A percentile compares a stretch with the other conserved stretches of the same genome.
Evolutionary conservation across 805 yeast genomes (phyloP).

Genomic region (Debaryomyces hansenii): DNA sequence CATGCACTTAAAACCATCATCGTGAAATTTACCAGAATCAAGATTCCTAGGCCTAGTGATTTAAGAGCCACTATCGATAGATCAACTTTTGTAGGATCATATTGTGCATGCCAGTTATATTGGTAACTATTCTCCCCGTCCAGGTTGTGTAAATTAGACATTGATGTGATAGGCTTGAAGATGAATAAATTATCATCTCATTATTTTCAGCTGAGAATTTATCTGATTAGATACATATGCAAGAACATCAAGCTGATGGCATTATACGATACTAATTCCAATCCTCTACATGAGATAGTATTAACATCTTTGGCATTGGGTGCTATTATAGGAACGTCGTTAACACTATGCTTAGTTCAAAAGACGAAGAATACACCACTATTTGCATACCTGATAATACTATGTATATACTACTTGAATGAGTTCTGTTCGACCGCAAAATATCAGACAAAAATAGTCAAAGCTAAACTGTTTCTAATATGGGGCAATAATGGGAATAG

Average conservation of each 20-base stretch:
- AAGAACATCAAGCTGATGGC: not conserved
- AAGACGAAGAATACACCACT: constrained; percentile 1
- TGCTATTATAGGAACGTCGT: constrained; percentile 8
- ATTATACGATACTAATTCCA: constrained; percentile 13
- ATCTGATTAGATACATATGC: too few species aligned
- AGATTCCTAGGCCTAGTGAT: constrained; percentile 31
- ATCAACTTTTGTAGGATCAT: constrained; percentile 28
- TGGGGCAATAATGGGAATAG: constrained; percentile 35
- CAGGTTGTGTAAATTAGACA: too few species aligned
- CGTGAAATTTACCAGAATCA: constrained; percentile 16
- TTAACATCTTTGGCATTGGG: constrained; percentile 20
- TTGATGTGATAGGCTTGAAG: too few species aligned
- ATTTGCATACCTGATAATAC: constrained; percentile 15
- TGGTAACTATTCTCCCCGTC: too few species aligned
- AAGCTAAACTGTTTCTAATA: constrained; percentile 30
- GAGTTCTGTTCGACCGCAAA: constrained; percentile 28
- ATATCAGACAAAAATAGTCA: constrained; percentile 25
- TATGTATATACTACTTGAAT: constrained; percentile 20
- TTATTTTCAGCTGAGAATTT: too few species aligned
- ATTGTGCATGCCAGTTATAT: constrained; percentile 8
- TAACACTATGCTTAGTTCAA: not conserved
- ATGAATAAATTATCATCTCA: too few species aligned
- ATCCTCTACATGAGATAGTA: constrained; percentile 19
- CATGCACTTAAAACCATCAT: not conserved
- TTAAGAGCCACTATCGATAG: constrained; percentile 30